Percentiles rank a stretch among this genome's conserved stretches.
Evolutionary conservation across 768 basidiomycete species (phyloP).

Genomic region (Pulveroboletus sp.): DNA sequence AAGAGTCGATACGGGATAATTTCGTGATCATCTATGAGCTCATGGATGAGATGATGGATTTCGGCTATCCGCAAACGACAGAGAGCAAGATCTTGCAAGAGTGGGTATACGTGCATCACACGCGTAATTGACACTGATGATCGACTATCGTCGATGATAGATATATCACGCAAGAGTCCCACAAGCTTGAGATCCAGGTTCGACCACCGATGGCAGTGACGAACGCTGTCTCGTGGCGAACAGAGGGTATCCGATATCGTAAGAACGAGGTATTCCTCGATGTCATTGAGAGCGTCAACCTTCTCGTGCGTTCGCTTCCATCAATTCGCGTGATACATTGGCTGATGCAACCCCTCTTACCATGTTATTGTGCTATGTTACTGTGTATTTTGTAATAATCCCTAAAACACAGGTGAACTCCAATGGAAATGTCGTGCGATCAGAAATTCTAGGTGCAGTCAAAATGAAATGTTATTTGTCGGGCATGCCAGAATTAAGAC

Average conservation of each 20-base stretch:
- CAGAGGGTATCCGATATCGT: slow-evolving; percentile 93
- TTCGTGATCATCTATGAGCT: slow-evolving; percentile 99
- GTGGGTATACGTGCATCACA: slow-evolving; percentile 38
- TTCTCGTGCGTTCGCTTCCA: slow-evolving; percentile 58
- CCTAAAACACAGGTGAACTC: slow-evolving; percentile 72
- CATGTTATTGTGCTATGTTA: not conserved
- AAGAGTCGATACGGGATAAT: slow-evolving; percentile 98
- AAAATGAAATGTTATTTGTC: slow-evolving; percentile 99
- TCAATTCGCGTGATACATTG: not conserved
- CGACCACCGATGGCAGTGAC: slow-evolving; percentile 96
- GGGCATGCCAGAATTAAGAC: slow-evolving; percentile 96
- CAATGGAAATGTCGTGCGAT: slow-evolving; percentile 93
- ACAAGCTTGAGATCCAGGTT: slow-evolving; percentile 91
- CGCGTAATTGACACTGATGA: not conserved
- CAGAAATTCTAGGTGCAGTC: slow-evolving; percentile 95
- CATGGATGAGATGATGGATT: slow-evolving; percentile 99
- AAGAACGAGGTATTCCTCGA: slow-evolving; percentile 99
- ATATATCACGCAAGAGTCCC: slow-evolving; percentile 97
- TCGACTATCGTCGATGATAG: slow-evolving; percentile 32
- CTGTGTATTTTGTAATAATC: not conserved
- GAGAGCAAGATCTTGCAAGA: slow-evolving; percentile 99
- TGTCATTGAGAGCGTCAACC: slow-evolving; percentile 95
- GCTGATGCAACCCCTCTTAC: not conserved
- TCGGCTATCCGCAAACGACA: slow-evolving; percentile 97
- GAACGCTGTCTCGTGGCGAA: slow-evolving; percentile 97